These are phyloP conservation scores for Cytospora piceicola DNA, from an alignment of 2,329 filamentous ascomycete genomes.

Conservation along the genomic window DNA sequence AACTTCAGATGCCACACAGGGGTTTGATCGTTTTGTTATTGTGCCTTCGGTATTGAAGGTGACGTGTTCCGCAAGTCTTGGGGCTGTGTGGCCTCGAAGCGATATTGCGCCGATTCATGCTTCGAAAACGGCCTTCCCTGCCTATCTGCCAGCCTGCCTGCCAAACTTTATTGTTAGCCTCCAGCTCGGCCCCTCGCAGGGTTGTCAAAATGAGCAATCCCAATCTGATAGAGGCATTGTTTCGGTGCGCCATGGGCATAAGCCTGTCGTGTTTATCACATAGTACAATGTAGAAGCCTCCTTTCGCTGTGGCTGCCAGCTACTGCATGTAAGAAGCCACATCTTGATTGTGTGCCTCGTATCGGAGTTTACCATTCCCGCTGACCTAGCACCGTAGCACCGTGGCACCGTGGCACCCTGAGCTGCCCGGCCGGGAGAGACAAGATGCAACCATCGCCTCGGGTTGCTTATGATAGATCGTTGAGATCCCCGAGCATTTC, in stretches of 20 bases:
- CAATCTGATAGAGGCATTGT: neutral
- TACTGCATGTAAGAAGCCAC: slow-evolving; percentile 14
- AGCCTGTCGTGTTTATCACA: neutral
- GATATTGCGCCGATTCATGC: slow-evolving; percentile 23
- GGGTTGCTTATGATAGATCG: neutral
- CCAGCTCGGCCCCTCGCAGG: neutral
- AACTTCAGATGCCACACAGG: neutral
- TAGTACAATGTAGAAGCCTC: too few species aligned
- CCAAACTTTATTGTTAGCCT: slow-evolving; percentile 6
- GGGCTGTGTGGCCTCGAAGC: slow-evolving; percentile 23
- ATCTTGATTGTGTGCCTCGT: slow-evolving; percentile 26
- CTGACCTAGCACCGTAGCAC: neutral
- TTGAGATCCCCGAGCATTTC: neutral
- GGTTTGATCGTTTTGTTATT: neutral
- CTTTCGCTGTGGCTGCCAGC: slow-evolving; percentile 3
- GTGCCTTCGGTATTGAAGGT: slow-evolving; percentile 12
- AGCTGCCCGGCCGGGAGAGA: neutral
- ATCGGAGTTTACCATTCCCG: slow-evolving; percentile 6
- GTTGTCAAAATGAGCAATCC: neutral
- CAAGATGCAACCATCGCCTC: neutral
- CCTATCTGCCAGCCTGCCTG: too few species aligned
- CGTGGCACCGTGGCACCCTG: too few species aligned
- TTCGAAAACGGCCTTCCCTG: neutral
- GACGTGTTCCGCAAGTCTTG: slow-evolving; percentile 17
- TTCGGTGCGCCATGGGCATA: neutral